phyloP scores from a whole-genome alignment of 169 alveolate genomes.

The Theileria equi region DNA sequence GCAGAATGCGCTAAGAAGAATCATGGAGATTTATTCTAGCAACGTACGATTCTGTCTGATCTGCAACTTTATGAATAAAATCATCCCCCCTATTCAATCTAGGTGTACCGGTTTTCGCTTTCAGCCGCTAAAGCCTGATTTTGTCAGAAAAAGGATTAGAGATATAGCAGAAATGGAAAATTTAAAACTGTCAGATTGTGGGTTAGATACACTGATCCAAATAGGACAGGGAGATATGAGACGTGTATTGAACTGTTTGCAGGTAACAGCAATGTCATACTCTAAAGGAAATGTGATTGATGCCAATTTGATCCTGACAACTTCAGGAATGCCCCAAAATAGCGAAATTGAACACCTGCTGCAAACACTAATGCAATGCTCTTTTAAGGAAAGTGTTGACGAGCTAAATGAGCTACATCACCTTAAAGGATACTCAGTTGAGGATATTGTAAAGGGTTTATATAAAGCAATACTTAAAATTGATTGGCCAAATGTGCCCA shows the following conservation, averaged over 20 bases:
- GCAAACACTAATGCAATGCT: slow-evolving; percentile 68
- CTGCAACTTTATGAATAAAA: slow-evolving; percentile 94
- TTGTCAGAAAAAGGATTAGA: slow-evolving; percentile 75
- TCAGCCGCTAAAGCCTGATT: slow-evolving; percentile 82
- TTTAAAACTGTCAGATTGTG: slow-evolving; percentile 79
- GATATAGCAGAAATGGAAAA: slow-evolving; percentile 86
- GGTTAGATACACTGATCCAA: slow-evolving; percentile 82
- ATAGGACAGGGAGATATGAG: slow-evolving; percentile 98
- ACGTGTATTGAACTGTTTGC: slow-evolving; percentile 92
- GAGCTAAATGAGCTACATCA: slow-evolving; percentile 69
- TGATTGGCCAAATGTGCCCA: slow-evolving; percentile 80
- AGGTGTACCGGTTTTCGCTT: slow-evolving; percentile 96
- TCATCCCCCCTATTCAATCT: slow-evolving; percentile 95
- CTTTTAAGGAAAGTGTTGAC: slow-evolving; percentile 77
- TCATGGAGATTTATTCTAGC: slow-evolving; percentile 95
- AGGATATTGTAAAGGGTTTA: slow-evolving; percentile 83
- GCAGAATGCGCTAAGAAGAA: slow-evolving; percentile 96
- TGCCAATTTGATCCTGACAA: slow-evolving; percentile 77
- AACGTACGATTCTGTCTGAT: slow-evolving; percentile 95
- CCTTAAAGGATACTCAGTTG: slow-evolving; percentile 83
- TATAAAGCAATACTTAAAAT: slow-evolving; percentile 75
- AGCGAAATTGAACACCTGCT: slow-evolving; percentile 77
- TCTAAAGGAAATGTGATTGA: slow-evolving; percentile 59
- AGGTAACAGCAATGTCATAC: slow-evolving; percentile 81
- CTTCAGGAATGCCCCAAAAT: slow-evolving; percentile 87